phyloP scores from a whole-genome alignment of 116 monocot genomes.

The Zostera marina region DNA sequence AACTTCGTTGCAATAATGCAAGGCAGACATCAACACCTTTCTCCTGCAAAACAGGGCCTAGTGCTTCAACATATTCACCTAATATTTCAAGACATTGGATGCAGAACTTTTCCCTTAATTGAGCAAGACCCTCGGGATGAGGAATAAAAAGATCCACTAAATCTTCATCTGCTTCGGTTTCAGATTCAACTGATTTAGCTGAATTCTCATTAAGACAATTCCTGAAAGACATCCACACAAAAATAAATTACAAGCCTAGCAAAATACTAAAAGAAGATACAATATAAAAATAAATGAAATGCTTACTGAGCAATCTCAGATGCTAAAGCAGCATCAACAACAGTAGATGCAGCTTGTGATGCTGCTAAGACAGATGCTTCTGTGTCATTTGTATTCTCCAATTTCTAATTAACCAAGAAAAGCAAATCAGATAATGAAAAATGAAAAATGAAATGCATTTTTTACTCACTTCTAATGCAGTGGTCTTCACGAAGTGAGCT shows the following conservation, averaged over 20 bases:
- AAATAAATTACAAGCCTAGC: background rate
- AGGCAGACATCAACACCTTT: conserved; percentile 97
- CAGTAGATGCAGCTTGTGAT: conserved; percentile 81
- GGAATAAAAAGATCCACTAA: conserved; percentile 48
- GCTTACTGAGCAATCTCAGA: conserved; percentile 37
- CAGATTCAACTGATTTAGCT: conserved; percentile 16
- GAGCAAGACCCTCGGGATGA: conserved; percentile 45
- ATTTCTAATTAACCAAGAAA: conserved; percentile 23
- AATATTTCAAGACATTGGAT: conserved; percentile 83
- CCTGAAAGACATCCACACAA: conserved; percentile 9
- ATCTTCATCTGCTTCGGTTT: conserved; percentile 24
- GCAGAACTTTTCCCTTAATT: conserved; percentile 64
- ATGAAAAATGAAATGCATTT: conserved; percentile 5
- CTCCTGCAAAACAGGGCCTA: conserved; percentile 91
- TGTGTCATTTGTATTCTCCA: conserved; percentile 61
- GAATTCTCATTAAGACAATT: conserved; percentile 17
- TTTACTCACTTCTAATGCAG: conserved; percentile 79
- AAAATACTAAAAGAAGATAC: background rate
- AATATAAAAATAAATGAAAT: background rate
- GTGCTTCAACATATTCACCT: conserved; percentile 95
- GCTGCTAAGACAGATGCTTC: conserved; percentile 82
- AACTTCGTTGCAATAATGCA: conserved; percentile 53
- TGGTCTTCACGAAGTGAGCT: conserved; percentile 77
- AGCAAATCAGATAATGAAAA: background rate
- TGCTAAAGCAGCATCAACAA: conserved; percentile 81